Percentiles rank a stretch among this genome's conserved stretches.
These are phyloP conservation scores for Saccharomycopsis capsularis DNA, from an alignment of 805 yeast species.

Conservation along the genomic window DNA sequence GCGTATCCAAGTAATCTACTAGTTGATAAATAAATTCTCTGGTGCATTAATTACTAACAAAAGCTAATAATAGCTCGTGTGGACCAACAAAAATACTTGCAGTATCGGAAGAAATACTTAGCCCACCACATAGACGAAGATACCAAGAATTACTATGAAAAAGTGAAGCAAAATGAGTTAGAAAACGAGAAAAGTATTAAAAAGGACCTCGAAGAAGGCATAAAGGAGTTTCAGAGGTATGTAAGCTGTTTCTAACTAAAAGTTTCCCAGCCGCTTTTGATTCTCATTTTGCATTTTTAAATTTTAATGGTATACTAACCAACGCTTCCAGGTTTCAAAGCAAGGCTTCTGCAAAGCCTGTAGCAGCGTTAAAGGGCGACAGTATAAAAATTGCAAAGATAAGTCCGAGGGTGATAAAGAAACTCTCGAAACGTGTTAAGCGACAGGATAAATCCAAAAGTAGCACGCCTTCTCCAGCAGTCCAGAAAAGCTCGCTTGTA, in stretches of 20 bases:
- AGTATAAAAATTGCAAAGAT: neutral
- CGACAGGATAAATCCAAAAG: neutral
- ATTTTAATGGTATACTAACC: too few species aligned
- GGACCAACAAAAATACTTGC: conserved; percentile 6
- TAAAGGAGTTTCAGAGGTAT: conserved; percentile 4
- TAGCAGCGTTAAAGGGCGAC: neutral
- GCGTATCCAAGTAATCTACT: neutral
- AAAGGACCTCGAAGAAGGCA: neutral
- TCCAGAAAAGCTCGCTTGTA: neutral
- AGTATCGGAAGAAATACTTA: conserved; percentile 8
- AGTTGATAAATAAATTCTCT: neutral
- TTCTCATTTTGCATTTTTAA: neutral
- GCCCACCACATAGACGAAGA: conserved; percentile 11
- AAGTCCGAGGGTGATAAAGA: neutral
- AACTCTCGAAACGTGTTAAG: neutral
- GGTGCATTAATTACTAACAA: neutral
- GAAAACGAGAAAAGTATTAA: conserved; percentile 4
- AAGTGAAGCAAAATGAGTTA: conserved; percentile 2
- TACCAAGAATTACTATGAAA: conserved; percentile 2
- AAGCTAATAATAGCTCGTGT: neutral
- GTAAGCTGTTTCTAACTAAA: too few species aligned
- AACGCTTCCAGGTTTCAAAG: neutral
- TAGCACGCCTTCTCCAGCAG: neutral
- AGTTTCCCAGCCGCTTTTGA: too few species aligned
- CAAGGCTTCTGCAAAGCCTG: neutral